Conservation (phyloP, 208 protist species). For the Trypanosoma avium region DNA sequence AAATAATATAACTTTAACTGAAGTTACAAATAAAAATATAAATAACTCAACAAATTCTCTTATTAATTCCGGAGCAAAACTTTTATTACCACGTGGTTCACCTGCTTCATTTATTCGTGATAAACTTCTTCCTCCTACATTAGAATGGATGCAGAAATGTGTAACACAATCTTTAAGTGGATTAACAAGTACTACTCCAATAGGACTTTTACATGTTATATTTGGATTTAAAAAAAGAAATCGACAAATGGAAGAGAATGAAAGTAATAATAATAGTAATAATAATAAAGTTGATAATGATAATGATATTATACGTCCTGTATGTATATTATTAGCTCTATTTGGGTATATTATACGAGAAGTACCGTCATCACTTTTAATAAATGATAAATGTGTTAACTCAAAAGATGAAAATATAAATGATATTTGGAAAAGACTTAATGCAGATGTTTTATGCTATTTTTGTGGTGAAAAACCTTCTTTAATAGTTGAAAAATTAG, state of each 20-base stretch:
- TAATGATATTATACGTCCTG: constrained; percentile 8
- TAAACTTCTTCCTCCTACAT: background rate
- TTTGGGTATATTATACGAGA: constrained; percentile 12
- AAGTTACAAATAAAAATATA: background rate
- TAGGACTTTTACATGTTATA: constrained; percentile 11
- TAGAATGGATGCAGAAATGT: constrained; percentile 6
- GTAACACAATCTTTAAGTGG: background rate
- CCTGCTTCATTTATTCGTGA: constrained; percentile 32
- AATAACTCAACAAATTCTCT: background rate
- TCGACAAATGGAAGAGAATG: background rate
- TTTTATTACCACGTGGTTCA: constrained; percentile 57
- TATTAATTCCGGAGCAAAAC: constrained; percentile 3
- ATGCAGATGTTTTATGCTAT: constrained; percentile 10
- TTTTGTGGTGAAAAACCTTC: constrained; percentile 21
- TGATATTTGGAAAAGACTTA: background rate
- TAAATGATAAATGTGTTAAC: background rate
- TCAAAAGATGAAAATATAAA: background rate
- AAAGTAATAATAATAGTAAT: background rate
- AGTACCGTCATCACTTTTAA: background rate
- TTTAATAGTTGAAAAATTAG: constrained; percentile 3
- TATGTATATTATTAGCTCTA: constrained; percentile 11
- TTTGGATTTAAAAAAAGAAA: constrained; percentile 19
- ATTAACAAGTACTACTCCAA: constrained; percentile 1
- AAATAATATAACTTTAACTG: background rate
- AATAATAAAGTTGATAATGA: background rate